A percentile compares a stretch with the other conserved stretches of the same genome.
These are phyloP conservation scores for Fomitopsis betulina DNA, from an alignment of 1,284 basidiomycete species.

Conservation along the genomic window DNA sequence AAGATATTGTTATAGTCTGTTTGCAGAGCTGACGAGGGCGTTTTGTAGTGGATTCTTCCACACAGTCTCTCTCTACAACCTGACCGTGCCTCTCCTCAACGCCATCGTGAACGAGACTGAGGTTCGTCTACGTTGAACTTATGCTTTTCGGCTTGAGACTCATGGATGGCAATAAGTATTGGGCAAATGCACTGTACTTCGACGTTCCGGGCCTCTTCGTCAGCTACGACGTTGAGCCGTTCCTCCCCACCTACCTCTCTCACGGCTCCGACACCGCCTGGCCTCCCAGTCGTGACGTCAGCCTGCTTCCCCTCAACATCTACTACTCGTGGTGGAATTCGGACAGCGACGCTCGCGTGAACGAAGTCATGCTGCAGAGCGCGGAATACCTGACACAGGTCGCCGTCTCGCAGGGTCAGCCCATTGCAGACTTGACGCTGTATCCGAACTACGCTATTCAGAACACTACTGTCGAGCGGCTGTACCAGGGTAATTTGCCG, in stretches of 20 bases:
- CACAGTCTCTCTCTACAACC: constrained; percentile 36
- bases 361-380: constrained; percentile 34
- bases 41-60: constrained; percentile 40
- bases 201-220: constrained; percentile 19
- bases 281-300: constrained; percentile 38
- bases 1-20: not conserved
- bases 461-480: constrained; percentile 37
- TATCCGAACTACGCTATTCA: constrained; percentile 51
- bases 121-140: constrained; percentile 26
- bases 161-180: constrained; percentile 16
- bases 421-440: constrained; percentile 28
- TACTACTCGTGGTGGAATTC: constrained; percentile 38
- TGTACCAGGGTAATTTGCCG: constrained; percentile 47
- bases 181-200: constrained; percentile 11
- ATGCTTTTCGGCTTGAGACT: not conserved
- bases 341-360: constrained; percentile 34
- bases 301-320: constrained; percentile 43
- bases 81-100: constrained; percentile 29
- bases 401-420: constrained; percentile 39
- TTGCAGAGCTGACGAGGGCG: not conserved
- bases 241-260: constrained; percentile 40
- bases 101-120: constrained; percentile 45
- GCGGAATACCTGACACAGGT: constrained; percentile 33
- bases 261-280: constrained; percentile 42
- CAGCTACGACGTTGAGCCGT: constrained; percentile 54